Evolutionary conservation across 208 protist genomes (phyloP).

Genomic region (Leishmania major): DNA sequence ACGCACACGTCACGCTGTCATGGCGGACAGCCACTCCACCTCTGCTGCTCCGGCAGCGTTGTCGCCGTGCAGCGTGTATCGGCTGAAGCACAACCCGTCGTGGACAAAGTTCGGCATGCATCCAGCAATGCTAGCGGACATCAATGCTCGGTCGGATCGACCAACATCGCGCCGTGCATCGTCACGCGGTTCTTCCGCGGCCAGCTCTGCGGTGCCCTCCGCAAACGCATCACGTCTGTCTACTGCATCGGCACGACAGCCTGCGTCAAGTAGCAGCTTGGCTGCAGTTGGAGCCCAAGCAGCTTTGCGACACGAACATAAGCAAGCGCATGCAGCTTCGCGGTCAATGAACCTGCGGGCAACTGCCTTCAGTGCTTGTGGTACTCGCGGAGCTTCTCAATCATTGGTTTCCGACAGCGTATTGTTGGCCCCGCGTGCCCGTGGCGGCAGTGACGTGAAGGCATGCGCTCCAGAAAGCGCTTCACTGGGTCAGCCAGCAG

Average conservation of each 20-base stretch:
- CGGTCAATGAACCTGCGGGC: no score
- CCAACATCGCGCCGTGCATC: background rate
- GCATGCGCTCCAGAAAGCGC: background rate
- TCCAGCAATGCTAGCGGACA: background rate
- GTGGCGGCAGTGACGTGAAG: background rate
- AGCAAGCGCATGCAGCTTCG: background rate
- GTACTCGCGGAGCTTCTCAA: background rate
- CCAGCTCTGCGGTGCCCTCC: background rate
- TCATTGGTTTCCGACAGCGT: background rate
- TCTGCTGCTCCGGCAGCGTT: background rate
- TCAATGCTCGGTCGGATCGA: background rate
- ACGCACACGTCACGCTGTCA: background rate
- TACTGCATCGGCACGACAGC: background rate
- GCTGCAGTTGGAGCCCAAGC: slow-evolving; percentile 14
- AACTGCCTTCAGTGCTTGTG: background rate
- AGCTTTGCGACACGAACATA: slow-evolving; percentile 22
- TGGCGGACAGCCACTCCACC: background rate
- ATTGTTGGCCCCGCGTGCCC: background rate
- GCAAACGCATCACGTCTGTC: background rate
- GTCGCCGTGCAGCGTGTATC: slow-evolving; percentile 23
- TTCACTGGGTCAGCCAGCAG: background rate
- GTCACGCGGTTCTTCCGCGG: background rate
- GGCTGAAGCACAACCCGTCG: slow-evolving; percentile 34
- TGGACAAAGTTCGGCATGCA: slow-evolving; percentile 23
- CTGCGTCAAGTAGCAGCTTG: background rate